Evolutionary conservation across 306 rosid species (phyloP).

Genomic region (Prunus kanzakura): DNA sequence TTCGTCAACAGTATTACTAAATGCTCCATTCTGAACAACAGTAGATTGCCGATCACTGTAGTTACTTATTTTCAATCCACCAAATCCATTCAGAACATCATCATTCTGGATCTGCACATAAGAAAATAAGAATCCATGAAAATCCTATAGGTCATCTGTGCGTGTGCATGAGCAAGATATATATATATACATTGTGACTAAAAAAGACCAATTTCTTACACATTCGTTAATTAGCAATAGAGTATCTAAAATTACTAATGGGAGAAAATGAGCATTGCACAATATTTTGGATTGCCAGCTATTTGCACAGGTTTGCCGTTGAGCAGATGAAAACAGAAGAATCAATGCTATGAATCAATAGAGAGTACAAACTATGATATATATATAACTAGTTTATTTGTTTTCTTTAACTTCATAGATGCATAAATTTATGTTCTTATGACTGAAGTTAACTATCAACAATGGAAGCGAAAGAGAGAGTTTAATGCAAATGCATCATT

Average conservation of each 20-base stretch:
- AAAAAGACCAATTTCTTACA: neutral
- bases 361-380: neutral
- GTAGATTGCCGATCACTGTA: conserved; percentile 43
- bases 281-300: neutral
- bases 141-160: neutral
- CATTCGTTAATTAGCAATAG: neutral
- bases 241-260: neutral
- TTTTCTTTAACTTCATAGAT: neutral
- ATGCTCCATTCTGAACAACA: conserved; percentile 42
- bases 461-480: conserved; percentile 2
- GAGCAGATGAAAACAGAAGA: neutral
- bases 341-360: neutral
- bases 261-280: neutral
- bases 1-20: conserved; percentile 49
- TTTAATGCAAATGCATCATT: neutral
- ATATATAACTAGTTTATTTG: neutral
- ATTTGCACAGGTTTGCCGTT: neutral
- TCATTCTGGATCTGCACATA: conserved; percentile 48
- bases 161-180: neutral
- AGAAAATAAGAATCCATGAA: conserved; percentile 22
- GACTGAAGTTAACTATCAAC: neutral
- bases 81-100: conserved; percentile 46
- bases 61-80: conserved; percentile 38
- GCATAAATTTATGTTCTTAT: neutral
- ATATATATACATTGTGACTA: neutral